A percentile compares a stretch with the other conserved stretches of the same genome.
Conservation (phyloP, 2,329 filamentous ascomycete species). For the Fusarium sp. region DNA sequence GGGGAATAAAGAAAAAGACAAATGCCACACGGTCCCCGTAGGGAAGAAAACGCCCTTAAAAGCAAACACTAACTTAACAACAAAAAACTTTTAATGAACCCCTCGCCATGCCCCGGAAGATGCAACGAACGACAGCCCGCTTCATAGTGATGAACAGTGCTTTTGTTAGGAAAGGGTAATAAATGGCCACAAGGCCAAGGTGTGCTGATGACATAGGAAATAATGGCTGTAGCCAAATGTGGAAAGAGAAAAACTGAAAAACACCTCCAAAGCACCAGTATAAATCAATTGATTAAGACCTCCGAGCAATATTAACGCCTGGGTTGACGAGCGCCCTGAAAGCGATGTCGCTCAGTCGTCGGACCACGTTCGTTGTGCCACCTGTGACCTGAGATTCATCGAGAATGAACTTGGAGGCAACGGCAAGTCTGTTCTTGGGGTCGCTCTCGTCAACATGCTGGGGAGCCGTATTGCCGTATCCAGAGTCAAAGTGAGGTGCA, state of each 20-base stretch:
- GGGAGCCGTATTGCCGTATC: conserved; percentile 69
- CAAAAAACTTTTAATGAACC: conserved; percentile 49
- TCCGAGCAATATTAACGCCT: conserved; percentile 62
- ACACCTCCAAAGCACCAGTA: not conserved
- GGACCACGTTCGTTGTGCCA: conserved; percentile 82
- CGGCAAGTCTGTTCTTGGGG: conserved; percentile 75
- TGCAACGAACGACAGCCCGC: conserved; percentile 43
- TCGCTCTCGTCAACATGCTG: conserved; percentile 77
- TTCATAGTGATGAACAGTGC: conserved; percentile 35
- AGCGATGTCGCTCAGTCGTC: conserved; percentile 78
- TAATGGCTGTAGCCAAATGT: conserved; percentile 14
- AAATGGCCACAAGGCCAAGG: conserved; percentile 16
- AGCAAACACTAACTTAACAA: conserved; percentile 29
- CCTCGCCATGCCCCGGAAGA: conserved; percentile 55
- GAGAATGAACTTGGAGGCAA: conserved; percentile 79
- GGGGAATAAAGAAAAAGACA: conserved; percentile 40
- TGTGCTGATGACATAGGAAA: conserved; percentile 44
- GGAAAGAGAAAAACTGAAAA: conserved; percentile 1
- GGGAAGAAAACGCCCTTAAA: conserved; percentile 47
- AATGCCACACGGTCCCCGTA: conserved; percentile 41
- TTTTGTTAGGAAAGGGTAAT: conserved; percentile 39
- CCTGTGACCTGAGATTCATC: conserved; percentile 73
- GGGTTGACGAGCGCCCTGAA: conserved; percentile 71
- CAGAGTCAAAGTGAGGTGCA: conserved; percentile 74
- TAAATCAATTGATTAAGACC: conserved; percentile 26